Evolutionary conservation across 2,329 filamentous ascomycete genomes (phyloP).

Genomic region (Botrytis medusae): DNA sequence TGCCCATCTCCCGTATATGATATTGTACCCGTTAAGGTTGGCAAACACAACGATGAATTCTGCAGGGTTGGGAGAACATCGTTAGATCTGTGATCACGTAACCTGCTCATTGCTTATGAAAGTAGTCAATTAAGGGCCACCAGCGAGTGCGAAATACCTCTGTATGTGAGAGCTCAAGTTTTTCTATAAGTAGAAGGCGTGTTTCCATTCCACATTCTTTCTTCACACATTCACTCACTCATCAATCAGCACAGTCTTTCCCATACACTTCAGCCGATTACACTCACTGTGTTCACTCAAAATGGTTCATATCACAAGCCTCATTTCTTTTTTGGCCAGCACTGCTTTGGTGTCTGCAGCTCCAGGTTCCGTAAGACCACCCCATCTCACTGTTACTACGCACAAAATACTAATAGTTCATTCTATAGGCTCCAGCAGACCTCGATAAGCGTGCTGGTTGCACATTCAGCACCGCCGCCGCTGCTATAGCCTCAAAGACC

Average conservation of each 20-base stretch:
- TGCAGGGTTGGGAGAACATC: neutral
- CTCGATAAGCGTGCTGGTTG: slow-evolving; percentile 41
- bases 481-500: slow-evolving; percentile 48
- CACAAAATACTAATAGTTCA: neutral
- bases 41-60: neutral
- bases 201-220: neutral
- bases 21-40: neutral
- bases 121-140: no score
- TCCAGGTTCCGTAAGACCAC: neutral
- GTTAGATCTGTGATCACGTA: neutral
- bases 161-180: neutral
- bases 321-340: neutral
- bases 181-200: neutral
- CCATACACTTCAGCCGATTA: no score
- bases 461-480: slow-evolving; percentile 50
- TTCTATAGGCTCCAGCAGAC: neutral
- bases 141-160: no score
- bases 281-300: neutral
- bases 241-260: neutral
- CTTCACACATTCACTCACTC: neutral
- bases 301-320: neutral
- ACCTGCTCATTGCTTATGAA: no score
- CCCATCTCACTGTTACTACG: no score
- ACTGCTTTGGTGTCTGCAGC: neutral
- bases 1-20: neutral